A percentile compares a stretch with the other conserved stretches of the same genome.
phyloP scores from a whole-genome alignment of 2,329 filamentous ascomycete species.

The Trichophyton simii region DNA sequence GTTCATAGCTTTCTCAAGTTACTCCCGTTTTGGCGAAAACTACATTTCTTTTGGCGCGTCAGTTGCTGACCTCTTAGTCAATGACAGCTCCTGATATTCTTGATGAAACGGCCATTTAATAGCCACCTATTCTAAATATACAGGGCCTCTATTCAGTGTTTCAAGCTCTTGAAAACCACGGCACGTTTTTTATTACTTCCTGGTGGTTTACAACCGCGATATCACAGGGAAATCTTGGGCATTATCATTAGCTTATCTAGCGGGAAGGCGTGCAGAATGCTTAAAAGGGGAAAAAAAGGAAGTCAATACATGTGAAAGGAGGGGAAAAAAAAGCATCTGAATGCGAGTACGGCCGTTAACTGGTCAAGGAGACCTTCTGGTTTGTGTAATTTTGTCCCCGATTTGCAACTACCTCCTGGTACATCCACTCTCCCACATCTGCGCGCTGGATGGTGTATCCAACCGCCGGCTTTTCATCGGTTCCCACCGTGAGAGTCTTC shows the following conservation, averaged over 20 bases:
- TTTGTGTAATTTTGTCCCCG: conserved; percentile 14
- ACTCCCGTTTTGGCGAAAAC: no score
- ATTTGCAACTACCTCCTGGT: conserved; percentile 17
- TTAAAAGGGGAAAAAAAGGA: background rate
- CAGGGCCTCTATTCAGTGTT: background rate
- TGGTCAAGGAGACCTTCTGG: conserved; percentile 17
- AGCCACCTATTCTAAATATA: background rate
- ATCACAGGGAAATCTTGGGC: background rate
- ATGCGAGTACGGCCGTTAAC: background rate
- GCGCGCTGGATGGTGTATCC: conserved; percentile 20
- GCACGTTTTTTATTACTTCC: background rate
- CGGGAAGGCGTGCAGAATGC: background rate
- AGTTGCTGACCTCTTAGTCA: no score
- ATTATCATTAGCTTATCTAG: background rate
- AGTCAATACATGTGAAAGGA: background rate
- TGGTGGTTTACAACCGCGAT: background rate
- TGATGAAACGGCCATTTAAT: background rate
- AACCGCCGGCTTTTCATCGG: conserved; percentile 17
- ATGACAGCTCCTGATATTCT: background rate
- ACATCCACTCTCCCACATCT: conserved; percentile 23
- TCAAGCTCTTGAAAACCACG: background rate
- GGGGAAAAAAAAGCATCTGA: background rate
- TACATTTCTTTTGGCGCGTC: no score
- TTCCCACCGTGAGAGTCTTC: conserved; percentile 17
- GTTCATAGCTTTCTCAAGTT: no score